Base-by-base conservation (phyloP, 495 filamentous ascomycete genomes). In the Lineolata rhizophorae region DNA sequence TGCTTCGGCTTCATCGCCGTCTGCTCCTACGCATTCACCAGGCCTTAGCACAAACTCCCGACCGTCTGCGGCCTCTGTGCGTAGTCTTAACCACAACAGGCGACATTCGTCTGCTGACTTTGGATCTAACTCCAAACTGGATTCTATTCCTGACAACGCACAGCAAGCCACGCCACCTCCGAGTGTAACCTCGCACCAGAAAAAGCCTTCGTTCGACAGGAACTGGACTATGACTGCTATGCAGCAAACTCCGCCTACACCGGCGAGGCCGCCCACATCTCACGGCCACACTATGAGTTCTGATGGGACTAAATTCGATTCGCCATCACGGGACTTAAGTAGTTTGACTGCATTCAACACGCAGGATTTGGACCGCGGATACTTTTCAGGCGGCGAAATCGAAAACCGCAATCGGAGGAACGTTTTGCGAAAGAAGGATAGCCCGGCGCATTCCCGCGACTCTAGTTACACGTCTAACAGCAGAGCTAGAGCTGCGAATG, bases 311-410 rank as follows among this genome's bases (percentile, higher is more conserved):
- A n/a, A n/a, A n/a, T n/a, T n/a, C n/a, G n/a, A n/a, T n/a, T n/a
- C n/a, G n/a, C n/a, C n/a, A n/a, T n/a, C n/a, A n/a, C n/a, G n/a
- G n/a, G n/a, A n/a, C n/a, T n/a, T n/a, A n/a, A n/a, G n/a, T 6
- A 9, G 17, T 30, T 6, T 49, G 19, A 40, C 20, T 3, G 50
- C 51, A 21, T 38, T 41, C 3, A 35, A 30, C 14, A 35, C 46
- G 13, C 36, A 31, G 5, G 83, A 87, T 20, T 53, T 85, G 14
- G 87, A 97, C 43, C 70, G 81, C 15, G 87, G 83, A 13, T 95
- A 95, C 50, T 91, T 93, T 47, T 95, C 87, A 1, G 80, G 82
- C 4, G 73, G 76, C 6, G 87, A 97, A 44, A 56, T 68, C 5
- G 81, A 93, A 35, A 56, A 62, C n/a, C 68, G 72, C 30, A 61